Conservation (phyloP, 257 asterid species). For the Vinca minor region DNA sequence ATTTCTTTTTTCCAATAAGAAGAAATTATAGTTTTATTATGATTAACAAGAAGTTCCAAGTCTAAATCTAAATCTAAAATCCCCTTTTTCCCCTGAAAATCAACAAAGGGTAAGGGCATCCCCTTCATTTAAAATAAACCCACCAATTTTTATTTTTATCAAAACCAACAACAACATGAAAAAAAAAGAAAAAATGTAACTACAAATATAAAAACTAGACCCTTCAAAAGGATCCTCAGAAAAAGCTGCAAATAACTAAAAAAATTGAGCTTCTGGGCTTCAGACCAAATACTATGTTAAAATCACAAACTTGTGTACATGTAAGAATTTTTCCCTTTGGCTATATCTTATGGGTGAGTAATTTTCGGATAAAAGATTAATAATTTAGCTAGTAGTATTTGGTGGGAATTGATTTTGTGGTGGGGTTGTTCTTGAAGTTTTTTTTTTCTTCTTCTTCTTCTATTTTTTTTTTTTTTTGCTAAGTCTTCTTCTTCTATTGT, state of each 20-base stretch:
- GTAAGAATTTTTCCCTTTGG: too few relatives aligned
- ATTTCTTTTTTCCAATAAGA: constrained; percentile 25
- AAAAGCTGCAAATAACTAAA: too few relatives aligned
- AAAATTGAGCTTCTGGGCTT: background rate
- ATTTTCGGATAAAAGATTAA: background rate
- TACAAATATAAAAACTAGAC: too few relatives aligned
- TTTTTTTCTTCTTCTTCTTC: background rate
- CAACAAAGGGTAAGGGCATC: constrained; percentile 97
- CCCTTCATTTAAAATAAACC: constrained; percentile 59
- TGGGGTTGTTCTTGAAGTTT: constrained; percentile 3
- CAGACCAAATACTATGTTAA: background rate
- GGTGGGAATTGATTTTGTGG: background rate
- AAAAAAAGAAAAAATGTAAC: too few relatives aligned
- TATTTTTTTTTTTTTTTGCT: constrained; percentile 7
- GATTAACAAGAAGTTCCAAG: constrained; percentile 21
- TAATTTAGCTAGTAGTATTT: constrained; percentile 5
- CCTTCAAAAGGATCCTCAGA: too few relatives aligned
- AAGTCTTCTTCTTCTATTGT: too few relatives aligned
- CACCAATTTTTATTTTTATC: constrained; percentile 21
- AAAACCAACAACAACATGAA: too few relatives aligned
- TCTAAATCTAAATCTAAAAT: constrained; percentile 53
- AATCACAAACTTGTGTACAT: too few relatives aligned
- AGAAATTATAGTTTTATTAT: constrained; percentile 22
- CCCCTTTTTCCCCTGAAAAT: constrained; percentile 88
- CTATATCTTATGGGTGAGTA: too few relatives aligned